Base-by-base conservation (phyloP, 2,329 filamentous ascomycete species). In the Apiospora phragmitis region DNA sequence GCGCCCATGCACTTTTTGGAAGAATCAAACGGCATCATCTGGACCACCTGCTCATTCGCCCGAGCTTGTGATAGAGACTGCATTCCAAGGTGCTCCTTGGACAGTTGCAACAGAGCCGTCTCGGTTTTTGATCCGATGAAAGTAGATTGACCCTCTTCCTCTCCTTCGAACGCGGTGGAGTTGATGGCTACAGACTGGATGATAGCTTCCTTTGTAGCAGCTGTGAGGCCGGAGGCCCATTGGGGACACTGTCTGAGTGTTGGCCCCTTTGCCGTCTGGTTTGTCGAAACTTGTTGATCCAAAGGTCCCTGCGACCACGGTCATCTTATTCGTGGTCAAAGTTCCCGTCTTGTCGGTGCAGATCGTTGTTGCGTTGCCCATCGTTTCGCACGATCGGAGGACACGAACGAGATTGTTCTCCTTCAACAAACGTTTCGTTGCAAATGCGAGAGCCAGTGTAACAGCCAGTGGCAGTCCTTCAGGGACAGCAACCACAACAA, bases 321-420 rank as follows among this genome's bases (percentile, higher is more conserved):
- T 92, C 91, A 93, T 93, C 79, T 90, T 90, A 77, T 93, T 93
- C 71, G 92, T 91, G 0, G 92, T 94, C 24, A 94, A 81, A 6
- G 92, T 94, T 67, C 92, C 92, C 1, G 92, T 94, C 81, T 94
- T 94, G 79, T 94, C 93, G 4, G 93, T 94, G 80, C 93, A 95
- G 45, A 95, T 91, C 0, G 92, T 92, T 1, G 89, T 91, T 38
- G 89, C 89, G 74, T 93, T 93, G 6, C 90, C 90, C 90, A 92
- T 92, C 3, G 90, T 91, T 79, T 93, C 91, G 77, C 90, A 92
- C 71, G 90, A 90, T 71, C 89, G 86, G 38, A 93, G 83, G 43
- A 91, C 84, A 70, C 90, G 88, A n/a, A 93, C 91, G 41, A 92
- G 81, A 73, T 92, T 92, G 81, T 92, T 91, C 79, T 92, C 90